Percentiles rank a stretch among this genome's conserved stretches.
phyloP scores from a whole-genome alignment of 1,284 basidiomycete species.

The Apiotrichum mycotoxinovorans region DNA sequence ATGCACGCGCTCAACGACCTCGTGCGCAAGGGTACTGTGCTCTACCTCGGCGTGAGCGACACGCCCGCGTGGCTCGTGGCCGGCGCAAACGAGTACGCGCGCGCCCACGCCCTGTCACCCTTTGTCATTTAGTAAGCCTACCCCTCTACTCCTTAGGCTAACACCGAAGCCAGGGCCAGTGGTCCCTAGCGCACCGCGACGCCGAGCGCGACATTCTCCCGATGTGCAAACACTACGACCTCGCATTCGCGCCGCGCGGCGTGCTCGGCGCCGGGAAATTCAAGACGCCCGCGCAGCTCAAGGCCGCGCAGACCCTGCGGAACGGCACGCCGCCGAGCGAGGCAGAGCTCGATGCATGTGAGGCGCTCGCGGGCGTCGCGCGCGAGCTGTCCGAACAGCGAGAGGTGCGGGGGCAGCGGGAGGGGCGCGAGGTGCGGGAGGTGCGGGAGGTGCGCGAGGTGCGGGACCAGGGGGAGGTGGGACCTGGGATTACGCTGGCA shows the following conservation, averaged over 20 bases:
- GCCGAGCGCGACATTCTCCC: conserved; percentile 63
- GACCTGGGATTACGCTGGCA: too few species aligned
- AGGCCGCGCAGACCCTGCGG: conserved; percentile 29
- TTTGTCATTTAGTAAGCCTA: conserved; percentile 55
- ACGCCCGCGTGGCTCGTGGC: conserved; percentile 60
- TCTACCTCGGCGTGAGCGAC: conserved; percentile 52
- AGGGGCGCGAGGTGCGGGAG: too few species aligned
- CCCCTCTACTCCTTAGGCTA: not conserved
- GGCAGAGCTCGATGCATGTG: conserved; percentile 24
- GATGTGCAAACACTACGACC: conserved; percentile 54
- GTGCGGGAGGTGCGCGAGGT: too few species aligned
- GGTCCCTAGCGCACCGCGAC: conserved; percentile 53
- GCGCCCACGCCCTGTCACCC: conserved; percentile 53
- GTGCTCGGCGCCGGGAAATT: conserved; percentile 51
- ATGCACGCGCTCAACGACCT: conserved; percentile 50
- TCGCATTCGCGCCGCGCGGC: conserved; percentile 51
- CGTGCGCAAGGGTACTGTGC: conserved; percentile 48
- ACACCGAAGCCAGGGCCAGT: conserved; percentile 54
- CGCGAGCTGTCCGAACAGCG: conserved; percentile 49
- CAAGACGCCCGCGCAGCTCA: conserved; percentile 44
- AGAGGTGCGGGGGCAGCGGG: too few species aligned
- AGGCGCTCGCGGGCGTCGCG: conserved; percentile 40
- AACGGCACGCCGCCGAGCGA: conserved; percentile 25
- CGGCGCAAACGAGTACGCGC: conserved; percentile 57
- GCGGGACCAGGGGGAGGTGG: too few species aligned